phyloP scores from a whole-genome alignment of 2,329 filamentous ascomycete genomes.

The Penicillium concentricum region DNA sequence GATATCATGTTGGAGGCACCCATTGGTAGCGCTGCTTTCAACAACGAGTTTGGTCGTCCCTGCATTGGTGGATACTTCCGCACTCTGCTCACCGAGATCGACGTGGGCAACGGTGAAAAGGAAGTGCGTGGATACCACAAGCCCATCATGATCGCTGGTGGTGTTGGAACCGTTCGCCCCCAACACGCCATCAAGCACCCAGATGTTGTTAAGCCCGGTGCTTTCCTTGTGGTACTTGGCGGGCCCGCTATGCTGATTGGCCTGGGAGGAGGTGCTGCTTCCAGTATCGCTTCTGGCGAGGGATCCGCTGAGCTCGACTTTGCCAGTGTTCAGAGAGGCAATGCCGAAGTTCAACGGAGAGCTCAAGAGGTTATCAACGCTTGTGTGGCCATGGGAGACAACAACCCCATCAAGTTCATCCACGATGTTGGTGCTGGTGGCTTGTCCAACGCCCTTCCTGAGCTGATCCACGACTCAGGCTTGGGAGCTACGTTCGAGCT shows the following conservation, averaged over 20 bases:
- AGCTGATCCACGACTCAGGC: constrained; percentile 87
- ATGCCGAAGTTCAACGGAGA: constrained; percentile 91
- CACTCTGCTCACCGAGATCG: constrained; percentile 73
- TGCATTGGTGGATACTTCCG: constrained; percentile 88
- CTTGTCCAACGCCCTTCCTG: constrained; percentile 77
- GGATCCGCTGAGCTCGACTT: constrained; percentile 92
- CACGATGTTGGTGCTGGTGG: constrained; percentile 97
- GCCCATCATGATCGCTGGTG: constrained; percentile 97
- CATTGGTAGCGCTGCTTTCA: constrained; percentile 91
- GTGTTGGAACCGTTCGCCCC: constrained; percentile 86
- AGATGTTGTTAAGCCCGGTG: constrained; percentile 76
- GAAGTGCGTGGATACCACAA: constrained; percentile 94
- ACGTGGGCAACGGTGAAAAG: constrained; percentile 58
- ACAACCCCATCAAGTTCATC: constrained; percentile 93
- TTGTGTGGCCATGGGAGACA: constrained; percentile 76
- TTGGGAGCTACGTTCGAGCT: constrained; percentile 90
- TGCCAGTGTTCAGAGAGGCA: constrained; percentile 93
- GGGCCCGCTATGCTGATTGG: constrained; percentile 98
- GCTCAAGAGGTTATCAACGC: constrained; percentile 98
- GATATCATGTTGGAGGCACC: constrained; percentile 98
- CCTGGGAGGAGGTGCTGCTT: constrained; percentile 90
- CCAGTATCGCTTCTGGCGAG: constrained; percentile 83
- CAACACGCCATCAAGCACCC: constrained; percentile 86
- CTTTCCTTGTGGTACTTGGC: constrained; percentile 87
- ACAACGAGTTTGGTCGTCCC: constrained; percentile 95